phyloP scores from a whole-genome alignment of 1,284 basidiomycete species.

The Trichosporon ovoides region DNA sequence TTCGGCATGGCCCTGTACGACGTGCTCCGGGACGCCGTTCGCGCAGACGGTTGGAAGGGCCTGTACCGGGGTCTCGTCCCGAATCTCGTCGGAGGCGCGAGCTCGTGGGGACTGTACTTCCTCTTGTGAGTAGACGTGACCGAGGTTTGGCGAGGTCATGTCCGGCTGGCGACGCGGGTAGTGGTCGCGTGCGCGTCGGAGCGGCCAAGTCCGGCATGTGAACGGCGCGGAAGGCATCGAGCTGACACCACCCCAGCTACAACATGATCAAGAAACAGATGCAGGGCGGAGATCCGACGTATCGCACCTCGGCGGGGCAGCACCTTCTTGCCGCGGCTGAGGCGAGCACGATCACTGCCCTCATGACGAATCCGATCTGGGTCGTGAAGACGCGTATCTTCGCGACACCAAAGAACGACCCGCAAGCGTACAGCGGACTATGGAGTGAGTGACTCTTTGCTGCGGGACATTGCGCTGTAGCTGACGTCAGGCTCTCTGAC shows the following conservation, averaged over 20 bases:
- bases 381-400: slow-evolving; percentile 98
- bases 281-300: slow-evolving; percentile 46
- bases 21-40: slow-evolving; percentile 68
- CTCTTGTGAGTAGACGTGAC: slow-evolving; percentile 70
- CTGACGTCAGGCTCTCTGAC: slow-evolving; percentile 8
- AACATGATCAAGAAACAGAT: slow-evolving; percentile 81
- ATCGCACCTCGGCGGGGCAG: slow-evolving; percentile 63
- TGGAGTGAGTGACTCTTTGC: slow-evolving; percentile 57
- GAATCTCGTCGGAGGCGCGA: slow-evolving; percentile 93
- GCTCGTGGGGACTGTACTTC: slow-evolving; percentile 97
- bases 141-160: too few species aligned
- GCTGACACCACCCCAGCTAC: slow-evolving; percentile 58
- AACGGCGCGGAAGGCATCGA: neutral
- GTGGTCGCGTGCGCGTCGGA: neutral
- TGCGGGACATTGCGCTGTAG: neutral
- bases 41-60: slow-evolving; percentile 71
- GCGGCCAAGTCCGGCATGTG: too few species aligned
- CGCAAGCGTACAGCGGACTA: slow-evolving; percentile 68
- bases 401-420: slow-evolving; percentile 64
- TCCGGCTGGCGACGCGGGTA: too few species aligned
- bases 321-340: slow-evolving; percentile 87
- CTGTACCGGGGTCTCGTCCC: slow-evolving; percentile 86
- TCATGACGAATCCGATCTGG: slow-evolving; percentile 98
- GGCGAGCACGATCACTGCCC: slow-evolving; percentile 88
- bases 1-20: slow-evolving; percentile 73